A percentile compares a stretch with the other conserved stretches of the same genome.
Evolutionary conservation across 345 rosid genomes (phyloP).

Genomic region (Eucalyptus pumila): DNA sequence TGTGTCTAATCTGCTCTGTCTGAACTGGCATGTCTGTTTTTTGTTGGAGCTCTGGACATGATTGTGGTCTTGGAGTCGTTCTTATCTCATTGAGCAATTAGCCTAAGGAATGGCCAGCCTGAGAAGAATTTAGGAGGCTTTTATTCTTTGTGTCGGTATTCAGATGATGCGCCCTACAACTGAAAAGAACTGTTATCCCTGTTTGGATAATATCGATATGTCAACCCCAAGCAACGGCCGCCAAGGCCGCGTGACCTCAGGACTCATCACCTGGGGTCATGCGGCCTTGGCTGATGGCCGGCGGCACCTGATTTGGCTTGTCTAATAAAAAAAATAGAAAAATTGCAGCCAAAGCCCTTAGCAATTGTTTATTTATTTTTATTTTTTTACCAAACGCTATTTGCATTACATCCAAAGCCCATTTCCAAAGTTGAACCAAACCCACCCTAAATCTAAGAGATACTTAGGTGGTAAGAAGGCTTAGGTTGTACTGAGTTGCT

Average conservation of each 20-base stretch:
- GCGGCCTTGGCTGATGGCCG: too few species aligned
- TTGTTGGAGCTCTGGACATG: background rate
- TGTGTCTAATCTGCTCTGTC: background rate
- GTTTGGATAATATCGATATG: background rate
- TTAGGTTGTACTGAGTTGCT: background rate
- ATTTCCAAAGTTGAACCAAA: too few species aligned
- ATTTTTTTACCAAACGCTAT: too few species aligned
- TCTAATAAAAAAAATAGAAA: too few species aligned
- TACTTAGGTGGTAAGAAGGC: background rate
- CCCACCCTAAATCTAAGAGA: background rate
- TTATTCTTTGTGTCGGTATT: background rate
- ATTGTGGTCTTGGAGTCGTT: background rate
- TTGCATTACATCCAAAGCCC: too few species aligned
- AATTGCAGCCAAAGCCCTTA: too few species aligned
- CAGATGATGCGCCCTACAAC: background rate
- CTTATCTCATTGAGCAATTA: background rate
- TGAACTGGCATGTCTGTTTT: background rate
- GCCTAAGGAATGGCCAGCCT: background rate
- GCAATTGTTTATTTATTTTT: too few species aligned
- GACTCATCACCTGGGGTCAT: too few species aligned
- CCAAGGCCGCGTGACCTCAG: too few species aligned
- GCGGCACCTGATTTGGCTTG: too few species aligned
- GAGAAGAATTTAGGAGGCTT: background rate
- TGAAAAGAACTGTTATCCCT: background rate
- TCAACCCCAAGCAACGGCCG: rapidly evolving